Evolutionary conservation across 306 rosid species (phyloP), one percentile per base, ranked within the genome.

Genomic region (Malus sieversii): DNA sequence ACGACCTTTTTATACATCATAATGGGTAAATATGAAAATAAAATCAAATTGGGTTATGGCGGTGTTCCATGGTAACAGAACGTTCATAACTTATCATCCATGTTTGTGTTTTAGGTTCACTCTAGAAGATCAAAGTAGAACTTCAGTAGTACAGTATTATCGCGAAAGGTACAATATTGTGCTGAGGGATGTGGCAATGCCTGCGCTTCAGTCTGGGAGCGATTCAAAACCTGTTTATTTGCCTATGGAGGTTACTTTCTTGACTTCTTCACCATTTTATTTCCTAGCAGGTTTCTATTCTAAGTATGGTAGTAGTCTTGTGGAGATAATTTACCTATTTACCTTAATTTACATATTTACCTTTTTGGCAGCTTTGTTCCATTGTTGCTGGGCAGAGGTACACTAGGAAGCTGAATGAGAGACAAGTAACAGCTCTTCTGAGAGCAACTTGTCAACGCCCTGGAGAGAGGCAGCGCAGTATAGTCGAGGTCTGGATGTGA

Each of bases 381-480:
- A 93, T 93, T 81, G 86, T 79, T 10, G 8, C 69, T 30, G 94
- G 96, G 8, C 98, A 93, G 59, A 79, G 98, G 52, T 93, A 93
- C 70, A 42, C 97, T 0, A 90, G 79, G 23, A 91, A 77, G 68
- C 74, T 93, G 19, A 85, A 82, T 73, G 93, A 89, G 55, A 83
- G 51, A 0, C 98, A 93, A 79, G 97, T 93, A 0, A 75, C 87
- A 6, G 52, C 57, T 20, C 76, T 91, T 23, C 74, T 93, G 40
- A 80, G 35, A 61, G 98, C 98, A 35, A 86, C 91, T 5, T 91
- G 97, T 78, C 93, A 93, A 66, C 89, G 96, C 8, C 98, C 98
- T 23, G 0, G 0, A 0, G 85, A 86, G 0, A 80, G 98, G 73
- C 86, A 83, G 68, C 7, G 0, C 0, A 32, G 66, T 32, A 86